Evolutionary conservation across 805 yeast species (phyloP), one percentile per base, ranked within the genome.

Genomic region (Starmerella tilneyi): DNA sequence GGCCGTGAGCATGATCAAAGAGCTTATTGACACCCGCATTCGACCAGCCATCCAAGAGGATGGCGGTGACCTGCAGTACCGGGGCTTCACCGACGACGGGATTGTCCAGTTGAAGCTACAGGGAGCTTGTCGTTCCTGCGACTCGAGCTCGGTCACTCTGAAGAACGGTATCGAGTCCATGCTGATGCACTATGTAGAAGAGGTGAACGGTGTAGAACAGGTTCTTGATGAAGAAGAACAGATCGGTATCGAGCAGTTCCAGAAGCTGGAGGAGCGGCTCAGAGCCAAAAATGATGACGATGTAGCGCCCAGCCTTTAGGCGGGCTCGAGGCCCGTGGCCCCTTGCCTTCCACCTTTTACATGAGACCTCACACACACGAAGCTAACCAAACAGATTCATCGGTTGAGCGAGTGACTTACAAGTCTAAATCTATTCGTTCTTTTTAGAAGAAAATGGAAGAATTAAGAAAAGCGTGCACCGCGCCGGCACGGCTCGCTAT

Each of bases 21-120:
- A 92, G 60, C 71, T 92, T 46, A 80, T 94, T 46, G 94, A 83
- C 49, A 92, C 98, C 2, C 78, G 96, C 60, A 88, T 92, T 42
- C 79, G 96, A 59, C 99, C 99, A 1, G 96, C 97, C 1, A 86
- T 92, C 47, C 94, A 86, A 66, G 99, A 92, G 58, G 99, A 92
- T 59, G 99, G 99, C 51, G 99, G 99, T 27, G 97, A 92, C 59
- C 79, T 92, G 50, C 88, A 84, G 56, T 94, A 78, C 62, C 74
- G 83, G 48, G 92, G 84, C 5, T 88, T 84, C 60, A 84, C 84
- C 46, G 85, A 81, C 51, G 84, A 80, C 47, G 98, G 98, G 1
- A 78, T 81, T 12, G 97, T 94, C 6, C 83, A 76, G 61, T 74
- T 92, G 56, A 85, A 83, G 61, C 69, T 92, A 37, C 88, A 84